Conservation (phyloP, 805 yeast species). For the Debaryomyces maramus region DNA sequence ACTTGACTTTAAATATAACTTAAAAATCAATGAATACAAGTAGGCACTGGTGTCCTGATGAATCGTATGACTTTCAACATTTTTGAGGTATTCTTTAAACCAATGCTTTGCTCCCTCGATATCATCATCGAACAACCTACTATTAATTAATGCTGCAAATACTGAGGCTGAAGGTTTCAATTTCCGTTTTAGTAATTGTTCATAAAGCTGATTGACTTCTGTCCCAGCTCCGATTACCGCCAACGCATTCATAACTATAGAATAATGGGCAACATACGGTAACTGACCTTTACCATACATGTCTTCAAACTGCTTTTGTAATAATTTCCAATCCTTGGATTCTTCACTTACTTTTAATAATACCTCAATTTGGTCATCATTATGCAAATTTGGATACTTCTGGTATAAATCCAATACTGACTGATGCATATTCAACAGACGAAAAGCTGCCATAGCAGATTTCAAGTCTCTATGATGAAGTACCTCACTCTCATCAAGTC, state of each 20-base stretch:
- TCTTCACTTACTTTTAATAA: slow-evolving; percentile 48
- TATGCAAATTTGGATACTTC: slow-evolving; percentile 40
- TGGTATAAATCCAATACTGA: slow-evolving; percentile 32
- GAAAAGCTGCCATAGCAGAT: slow-evolving; percentile 30
- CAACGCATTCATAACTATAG: slow-evolving; percentile 60
- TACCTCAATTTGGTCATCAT: slow-evolving; percentile 48
- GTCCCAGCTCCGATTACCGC: slow-evolving; percentile 49
- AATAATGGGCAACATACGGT: slow-evolving; percentile 57
- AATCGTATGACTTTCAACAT: slow-evolving; percentile 17
- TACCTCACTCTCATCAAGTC: background rate
- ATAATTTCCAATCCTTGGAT: slow-evolving; percentile 50
- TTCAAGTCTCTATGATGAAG: slow-evolving; percentile 25
- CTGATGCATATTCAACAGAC: slow-evolving; percentile 18
- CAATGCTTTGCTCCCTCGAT: slow-evolving; percentile 28
- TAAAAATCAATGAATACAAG: slow-evolving; percentile 30
- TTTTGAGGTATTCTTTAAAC: slow-evolving; percentile 22
- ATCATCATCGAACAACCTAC: slow-evolving; percentile 39
- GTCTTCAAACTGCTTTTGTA: slow-evolving; percentile 58
- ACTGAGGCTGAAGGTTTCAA: slow-evolving; percentile 48
- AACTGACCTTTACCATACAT: slow-evolving; percentile 53
- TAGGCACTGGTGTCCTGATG: slow-evolving; percentile 18
- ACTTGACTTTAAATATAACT: slow-evolving; percentile 24
- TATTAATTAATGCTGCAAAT: slow-evolving; percentile 45
- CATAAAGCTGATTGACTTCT: slow-evolving; percentile 50
- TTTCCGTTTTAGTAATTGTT: slow-evolving; percentile 45